Evolutionary conservation across 1,284 basidiomycete genomes (phyloP).

Genomic region (Rhizoctonia solani): DNA sequence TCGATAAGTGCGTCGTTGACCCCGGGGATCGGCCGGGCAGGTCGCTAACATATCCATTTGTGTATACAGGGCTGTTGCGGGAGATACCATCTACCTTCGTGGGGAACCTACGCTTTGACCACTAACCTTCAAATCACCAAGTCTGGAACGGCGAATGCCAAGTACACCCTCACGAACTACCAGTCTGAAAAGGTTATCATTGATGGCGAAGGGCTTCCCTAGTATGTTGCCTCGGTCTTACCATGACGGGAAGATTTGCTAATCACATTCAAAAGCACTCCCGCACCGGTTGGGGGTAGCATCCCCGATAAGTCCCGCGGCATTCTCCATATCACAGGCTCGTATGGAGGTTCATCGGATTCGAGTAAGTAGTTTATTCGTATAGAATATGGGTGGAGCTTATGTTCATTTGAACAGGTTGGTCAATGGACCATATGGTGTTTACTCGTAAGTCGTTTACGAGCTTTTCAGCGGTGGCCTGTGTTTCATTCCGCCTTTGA

Average conservation of each 20-base stretch:
- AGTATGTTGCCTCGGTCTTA: neutral
- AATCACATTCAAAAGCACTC: conserved; percentile 20
- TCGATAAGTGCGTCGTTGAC: conserved; percentile 18
- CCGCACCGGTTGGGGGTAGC: conserved; percentile 33
- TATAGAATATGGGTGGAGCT: neutral
- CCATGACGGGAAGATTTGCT: neutral
- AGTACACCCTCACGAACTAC: conserved; percentile 37
- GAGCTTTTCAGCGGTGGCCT: neutral
- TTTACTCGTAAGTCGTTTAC: conserved; percentile 27
- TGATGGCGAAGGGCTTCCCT: conserved; percentile 36
- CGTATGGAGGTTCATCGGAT: conserved; percentile 37
- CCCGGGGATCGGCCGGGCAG: no score
- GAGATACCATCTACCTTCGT: conserved; percentile 38
- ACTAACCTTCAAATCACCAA: conserved; percentile 37
- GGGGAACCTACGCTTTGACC: conserved; percentile 36
- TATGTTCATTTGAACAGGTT: neutral
- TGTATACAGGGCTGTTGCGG: conserved; percentile 28
- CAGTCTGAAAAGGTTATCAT: conserved; percentile 37
- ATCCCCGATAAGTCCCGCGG: conserved; percentile 34
- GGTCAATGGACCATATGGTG: conserved; percentile 37
- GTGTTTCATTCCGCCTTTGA: neutral
- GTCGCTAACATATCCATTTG: neutral
- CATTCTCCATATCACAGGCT: conserved; percentile 33
- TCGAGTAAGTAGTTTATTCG: conserved; percentile 4
- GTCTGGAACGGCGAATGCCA: conserved; percentile 34